Conservation (phyloP, 2,329 filamentous ascomycete species). For the Venturia carpophila region DNA sequence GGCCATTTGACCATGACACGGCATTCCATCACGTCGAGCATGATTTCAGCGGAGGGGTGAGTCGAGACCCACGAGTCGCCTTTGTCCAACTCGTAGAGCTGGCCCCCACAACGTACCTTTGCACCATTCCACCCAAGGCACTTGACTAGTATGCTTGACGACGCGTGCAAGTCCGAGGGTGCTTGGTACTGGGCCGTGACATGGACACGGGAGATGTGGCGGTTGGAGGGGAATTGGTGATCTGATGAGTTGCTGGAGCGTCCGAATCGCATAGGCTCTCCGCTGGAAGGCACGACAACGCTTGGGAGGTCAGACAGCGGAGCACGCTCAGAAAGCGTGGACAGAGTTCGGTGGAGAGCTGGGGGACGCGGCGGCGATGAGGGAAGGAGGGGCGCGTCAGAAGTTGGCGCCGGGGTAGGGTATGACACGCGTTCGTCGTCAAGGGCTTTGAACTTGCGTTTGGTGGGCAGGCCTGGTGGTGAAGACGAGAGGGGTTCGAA, state of each 20-base stretch:
- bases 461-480: conserved; percentile 61
- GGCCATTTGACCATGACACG: conserved; percentile 89
- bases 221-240: conserved; percentile 86
- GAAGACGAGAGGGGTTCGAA: conserved; percentile 78
- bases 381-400: conserved; percentile 82
- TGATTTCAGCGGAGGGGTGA: conserved; percentile 79
- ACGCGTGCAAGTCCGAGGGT: conserved; percentile 57
- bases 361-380: conserved; percentile 60
- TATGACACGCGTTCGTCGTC: conserved; percentile 56
- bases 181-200: conserved; percentile 79
- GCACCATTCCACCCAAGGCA: conserved; percentile 96
- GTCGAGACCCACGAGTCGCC: conserved; percentile 86
- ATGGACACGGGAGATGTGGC: conserved; percentile 87
- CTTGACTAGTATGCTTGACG: conserved; percentile 75
- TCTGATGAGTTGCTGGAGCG: conserved; percentile 93
- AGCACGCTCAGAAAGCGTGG: conserved; percentile 65
- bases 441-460: conserved; percentile 54
- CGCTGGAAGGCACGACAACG: conserved; percentile 71
- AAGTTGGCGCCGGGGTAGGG: conserved; percentile 89
- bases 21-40: conserved; percentile 90
- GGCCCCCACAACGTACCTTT: conserved; percentile 84
- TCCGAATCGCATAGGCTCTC: conserved; percentile 78
- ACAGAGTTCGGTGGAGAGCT: conserved; percentile 52
- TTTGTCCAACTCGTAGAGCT: conserved; percentile 77
- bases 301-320: conserved; percentile 79